Base-by-base conservation (phyloP, 164 flowering plant genomes). In the Houttuynia cordata region DNA sequence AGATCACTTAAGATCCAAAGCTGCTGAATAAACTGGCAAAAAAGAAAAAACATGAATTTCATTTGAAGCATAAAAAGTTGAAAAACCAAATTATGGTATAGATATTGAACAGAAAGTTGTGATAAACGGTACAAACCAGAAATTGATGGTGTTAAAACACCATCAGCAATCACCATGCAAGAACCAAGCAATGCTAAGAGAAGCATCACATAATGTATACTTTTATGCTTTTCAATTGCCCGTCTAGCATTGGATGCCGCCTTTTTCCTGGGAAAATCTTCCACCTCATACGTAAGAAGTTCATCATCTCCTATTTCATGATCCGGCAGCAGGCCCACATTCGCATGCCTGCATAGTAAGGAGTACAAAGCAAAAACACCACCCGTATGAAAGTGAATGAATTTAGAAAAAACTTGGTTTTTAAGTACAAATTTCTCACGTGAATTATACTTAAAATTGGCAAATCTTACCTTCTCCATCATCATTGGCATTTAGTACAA, bases 311-410 rank as follows among this genome's bases (percentile, higher is more conserved):
- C 59, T 65, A 51, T 51, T 63, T 53, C 67, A 47, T 76, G 79
- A 63, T 67, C 69, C 51, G 86, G 91, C 53, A 80, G 74, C 62
- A 83, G 71, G 34, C 83, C 81, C n/a, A 81, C 86, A 59, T 75
- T 81, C 41, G 83, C 83, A 73, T 83, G 78, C 70, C 86, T 76
- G 65, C 91, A 83, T 41, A 85, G 67, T 40, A 85, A 64, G 18
- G 88, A 81, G 69, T 85, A 85, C 57, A 85, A 67, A 51, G 84
- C 83, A 76, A 85, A 81, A 40, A 79, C 73, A 60, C 91, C 91
- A 68, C 91, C 91, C 80, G 80, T 77, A 73, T 58, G 24, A 41
- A 52, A 20, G 18, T 39, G 51, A 58, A 51, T 10, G 21, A 57
- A 30, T 4, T 56, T 24, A 24, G 21, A 52, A 53, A n/a, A 14